Evolutionary conservation across 108 stramenopile species (phyloP).

Genomic region (Skeletonema tropicum): DNA sequence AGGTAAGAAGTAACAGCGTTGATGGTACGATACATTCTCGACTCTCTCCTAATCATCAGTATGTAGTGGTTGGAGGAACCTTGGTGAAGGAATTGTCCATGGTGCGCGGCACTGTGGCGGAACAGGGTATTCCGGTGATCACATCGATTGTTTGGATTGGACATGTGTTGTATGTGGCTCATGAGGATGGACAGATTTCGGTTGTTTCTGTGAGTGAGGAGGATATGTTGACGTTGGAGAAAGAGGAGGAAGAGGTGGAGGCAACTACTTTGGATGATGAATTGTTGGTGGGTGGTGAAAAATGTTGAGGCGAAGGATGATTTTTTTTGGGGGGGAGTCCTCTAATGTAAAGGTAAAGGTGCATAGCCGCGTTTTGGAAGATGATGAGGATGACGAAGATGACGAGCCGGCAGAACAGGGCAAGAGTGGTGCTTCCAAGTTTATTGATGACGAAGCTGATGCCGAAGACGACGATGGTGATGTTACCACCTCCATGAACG

Average conservation of each 20-base stretch:
- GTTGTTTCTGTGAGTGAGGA: background rate
- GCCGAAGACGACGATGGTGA: conserved; percentile 48
- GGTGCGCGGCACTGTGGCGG: background rate
- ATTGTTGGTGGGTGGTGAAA: background rate
- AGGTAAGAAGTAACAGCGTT: too few relatives aligned
- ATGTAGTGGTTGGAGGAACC: conserved; percentile 33
- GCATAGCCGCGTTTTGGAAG: background rate
- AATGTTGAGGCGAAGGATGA: background rate
- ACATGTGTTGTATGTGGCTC: conserved; percentile 39
- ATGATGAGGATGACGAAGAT: conserved; percentile 30
- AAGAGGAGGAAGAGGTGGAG: background rate
- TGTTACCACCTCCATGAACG: conserved; percentile 18
- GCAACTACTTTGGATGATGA: background rate
- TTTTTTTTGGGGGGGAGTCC: background rate
- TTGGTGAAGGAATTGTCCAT: conserved; percentile 11
- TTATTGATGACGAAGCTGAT: conserved; percentile 64
- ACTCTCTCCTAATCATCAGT: too few relatives aligned
- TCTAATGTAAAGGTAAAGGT: conserved; percentile 15
- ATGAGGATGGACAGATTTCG: conserved; percentile 44
- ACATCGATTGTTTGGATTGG: conserved; percentile 31
- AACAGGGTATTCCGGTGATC: conserved; percentile 20
- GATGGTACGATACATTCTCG: too few relatives aligned
- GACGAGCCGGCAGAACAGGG: conserved; percentile 9
- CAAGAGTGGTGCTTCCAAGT: conserved; percentile 26
- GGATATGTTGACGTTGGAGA: background rate